Percentiles rank a stretch among this genome's conserved stretches.
phyloP scores from a whole-genome alignment of 441 rosid genomes.

The Monsonia emarginata region DNA sequence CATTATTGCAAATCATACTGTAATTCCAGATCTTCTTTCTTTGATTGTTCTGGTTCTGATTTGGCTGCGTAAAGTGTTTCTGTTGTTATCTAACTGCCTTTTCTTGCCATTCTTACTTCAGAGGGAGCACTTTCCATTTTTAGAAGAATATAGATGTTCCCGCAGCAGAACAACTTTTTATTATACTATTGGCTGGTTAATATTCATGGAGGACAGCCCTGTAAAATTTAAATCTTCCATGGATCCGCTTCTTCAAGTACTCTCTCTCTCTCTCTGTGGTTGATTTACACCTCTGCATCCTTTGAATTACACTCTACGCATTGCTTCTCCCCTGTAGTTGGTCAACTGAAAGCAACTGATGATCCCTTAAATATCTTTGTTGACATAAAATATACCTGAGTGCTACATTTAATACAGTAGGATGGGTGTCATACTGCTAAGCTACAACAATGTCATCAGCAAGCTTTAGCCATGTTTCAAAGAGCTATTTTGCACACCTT shows the following conservation, averaged over 20 bases:
- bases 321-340: background rate
- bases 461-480: background rate
- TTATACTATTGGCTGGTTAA: slow-evolving; percentile 90
- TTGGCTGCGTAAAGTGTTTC: background rate
- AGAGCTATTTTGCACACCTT: background rate
- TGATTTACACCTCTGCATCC: background rate
- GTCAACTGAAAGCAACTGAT: background rate
- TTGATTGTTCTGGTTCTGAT: background rate
- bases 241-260: slow-evolving; percentile 89
- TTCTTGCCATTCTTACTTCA: slow-evolving; percentile 30
- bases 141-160: slow-evolving; percentile 83
- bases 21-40: slow-evolving; percentile 24
- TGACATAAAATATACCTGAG: background rate
- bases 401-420: background rate
- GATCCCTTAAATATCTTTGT: background rate
- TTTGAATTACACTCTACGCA: background rate
- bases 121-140: slow-evolving; percentile 94
- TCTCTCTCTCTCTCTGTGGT: background rate
- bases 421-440: background rate
- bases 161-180: slow-evolving; percentile 98
- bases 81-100: background rate
- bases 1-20: slow-evolving; percentile 90
- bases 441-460: background rate
- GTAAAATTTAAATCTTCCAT: slow-evolving; percentile 91
- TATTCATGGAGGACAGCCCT: slow-evolving; percentile 94